These are phyloP conservation scores for Trametes punicea DNA, from an alignment of 768 basidiomycete genomes.

Conservation along the genomic window DNA sequence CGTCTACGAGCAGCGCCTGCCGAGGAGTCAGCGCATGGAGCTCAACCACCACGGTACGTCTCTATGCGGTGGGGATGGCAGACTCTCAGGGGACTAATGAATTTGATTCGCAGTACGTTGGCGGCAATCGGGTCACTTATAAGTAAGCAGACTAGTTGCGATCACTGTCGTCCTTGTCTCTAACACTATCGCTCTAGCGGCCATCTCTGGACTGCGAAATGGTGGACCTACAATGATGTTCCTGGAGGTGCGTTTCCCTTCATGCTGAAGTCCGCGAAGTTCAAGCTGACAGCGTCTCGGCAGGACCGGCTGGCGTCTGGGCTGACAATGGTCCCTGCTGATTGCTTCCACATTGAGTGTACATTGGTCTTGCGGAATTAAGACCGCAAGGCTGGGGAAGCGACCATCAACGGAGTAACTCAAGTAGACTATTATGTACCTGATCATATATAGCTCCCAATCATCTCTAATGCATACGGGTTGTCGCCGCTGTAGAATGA, in stretches of 20 bases:
- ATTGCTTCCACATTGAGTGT: not conserved
- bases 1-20: constrained; percentile 19
- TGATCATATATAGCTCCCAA: not conserved
- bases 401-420: not conserved
- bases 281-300: not conserved
- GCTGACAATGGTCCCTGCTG: constrained; percentile 26
- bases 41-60: constrained; percentile 24
- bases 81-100: not conserved
- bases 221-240: constrained; percentile 29
- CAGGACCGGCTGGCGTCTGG: constrained; percentile 28
- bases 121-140: constrained; percentile 23
- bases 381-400: not conserved
- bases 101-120: constrained; percentile 20
- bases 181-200: constrained; percentile 24
- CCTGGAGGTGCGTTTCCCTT: constrained; percentile 24
- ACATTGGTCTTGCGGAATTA: not conserved
- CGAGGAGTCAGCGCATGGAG: constrained; percentile 24
- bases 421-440: not conserved
- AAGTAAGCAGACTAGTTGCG: not conserved
- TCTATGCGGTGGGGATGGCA: too few relatives aligned
- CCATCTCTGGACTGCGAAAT: constrained; percentile 29
- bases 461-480: not conserved
- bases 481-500: not conserved
- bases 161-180: too few relatives aligned
- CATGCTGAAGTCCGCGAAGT: not conserved